Evolutionary conservation across 2,329 filamentous ascomycete genomes (phyloP), one percentile per base, ranked within the genome.

Genomic region (Dissoconium aciculare): DNA sequence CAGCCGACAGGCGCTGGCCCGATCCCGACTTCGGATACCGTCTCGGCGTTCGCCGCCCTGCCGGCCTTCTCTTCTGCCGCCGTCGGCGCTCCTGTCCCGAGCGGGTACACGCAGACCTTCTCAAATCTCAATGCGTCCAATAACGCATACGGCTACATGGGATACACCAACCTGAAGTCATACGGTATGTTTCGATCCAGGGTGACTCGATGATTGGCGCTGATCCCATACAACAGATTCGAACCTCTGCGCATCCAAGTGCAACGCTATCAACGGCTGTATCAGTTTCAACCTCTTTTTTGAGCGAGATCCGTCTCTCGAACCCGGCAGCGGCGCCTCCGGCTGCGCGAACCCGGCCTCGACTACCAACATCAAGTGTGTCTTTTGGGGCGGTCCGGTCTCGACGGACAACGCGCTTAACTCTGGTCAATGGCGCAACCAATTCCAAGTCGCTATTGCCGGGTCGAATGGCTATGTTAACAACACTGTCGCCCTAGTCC

Each of bases 401-500:
- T n/a, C n/a, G n/a, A n/a, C n/a, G n/a, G n/a, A n/a, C n/a, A n/a
- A n/a, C n/a, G n/a, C n/a, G n/a, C n/a, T n/a, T n/a, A n/a, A n/a
- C n/a, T n/a, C n/a, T n/a, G n/a, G n/a, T n/a, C n/a, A n/a, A n/a
- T n/a, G n/a, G n/a, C n/a, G n/a, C n/a, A n/a, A n/a, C n/a, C n/a
- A n/a, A n/a, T n/a, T n/a, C n/a, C n/a, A n/a, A n/a, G n/a, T n/a
- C n/a, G n/a, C n/a, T n/a, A n/a, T n/a, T 40, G 41, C 34, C 42
- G n/a, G n/a, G n/a, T n/a, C n/a, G n/a, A n/a, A n/a, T n/a, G n/a
- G n/a, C n/a, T n/a, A n/a, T n/a, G n/a, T 46, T 15, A 47, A 45
- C 46, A 40, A 46, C 31, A 37, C 33, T 36, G 46, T 49, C 32
- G 33, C 37, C 11, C 39, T 41, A 3, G 39, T 40, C 13, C 11